phyloP scores from a whole-genome alignment of 140 eudicot genomes.

The Anethum foeniculum region DNA sequence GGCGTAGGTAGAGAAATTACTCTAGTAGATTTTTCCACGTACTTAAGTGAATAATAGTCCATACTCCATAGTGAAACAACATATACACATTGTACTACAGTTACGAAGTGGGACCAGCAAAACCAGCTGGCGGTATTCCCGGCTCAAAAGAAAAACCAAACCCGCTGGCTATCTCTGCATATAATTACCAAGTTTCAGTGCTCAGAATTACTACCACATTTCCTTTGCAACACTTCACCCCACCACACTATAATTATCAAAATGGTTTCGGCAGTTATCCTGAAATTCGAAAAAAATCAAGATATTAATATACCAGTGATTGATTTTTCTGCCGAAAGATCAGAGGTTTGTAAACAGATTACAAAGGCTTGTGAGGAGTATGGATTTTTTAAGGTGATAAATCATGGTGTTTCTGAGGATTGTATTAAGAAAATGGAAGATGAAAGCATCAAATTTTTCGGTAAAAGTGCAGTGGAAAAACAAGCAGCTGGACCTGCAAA shows the following conservation, averaged over 20 bases:
- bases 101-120: too few relatives aligned
- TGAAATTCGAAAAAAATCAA: background rate
- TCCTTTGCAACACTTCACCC: background rate
- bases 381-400: conserved; percentile 2
- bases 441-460: background rate
- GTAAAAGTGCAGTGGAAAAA: background rate
- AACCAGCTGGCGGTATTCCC: too few relatives aligned
- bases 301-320: background rate
- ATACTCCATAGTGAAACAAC: too few relatives aligned
- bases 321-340: background rate
- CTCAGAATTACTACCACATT: background rate
- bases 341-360: background rate
- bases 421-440: conserved; percentile 3
- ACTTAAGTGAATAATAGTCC: too few relatives aligned
- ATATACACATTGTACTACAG: too few relatives aligned
- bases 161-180: background rate
- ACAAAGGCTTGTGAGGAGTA: conserved; percentile 3
- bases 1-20: background rate
- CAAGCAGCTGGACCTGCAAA: background rate
- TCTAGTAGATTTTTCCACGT: background rate
- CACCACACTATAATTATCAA: too few relatives aligned
- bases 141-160: too few relatives aligned
- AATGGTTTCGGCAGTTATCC: background rate
- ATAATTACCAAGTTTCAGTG: background rate
- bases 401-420: background rate